Evolutionary conservation across 768 basidiomycete species (phyloP), one percentile per base, ranked within the genome.

Genomic region (Phylloporus rhodoxanthus): DNA sequence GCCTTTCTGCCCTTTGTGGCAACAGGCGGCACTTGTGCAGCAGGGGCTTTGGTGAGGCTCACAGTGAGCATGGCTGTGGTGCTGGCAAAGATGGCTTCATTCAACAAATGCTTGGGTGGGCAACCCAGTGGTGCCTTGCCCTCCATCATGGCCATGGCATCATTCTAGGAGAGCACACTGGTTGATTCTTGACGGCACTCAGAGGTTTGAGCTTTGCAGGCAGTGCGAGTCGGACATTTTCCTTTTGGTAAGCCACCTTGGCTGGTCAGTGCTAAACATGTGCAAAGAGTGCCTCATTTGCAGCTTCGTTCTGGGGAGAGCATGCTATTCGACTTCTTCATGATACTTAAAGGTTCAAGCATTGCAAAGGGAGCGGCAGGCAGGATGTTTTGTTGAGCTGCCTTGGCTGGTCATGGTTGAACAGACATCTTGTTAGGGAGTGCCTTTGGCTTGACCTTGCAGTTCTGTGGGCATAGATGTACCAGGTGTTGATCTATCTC

Each of bases 211-310:
- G 57, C 49, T 45, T 67, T 2, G 56, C 21, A 23, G 53, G 39
- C 3, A 56, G 14, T 10, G 42, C n/a, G n/a, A 62, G 20, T 7
- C 62, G 54, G 14, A 60, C 30, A 33, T 60, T 65, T 29, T 66
- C 65, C 29, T 67, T 68, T 46, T 67, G 65, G 46, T 63, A 54
- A 11, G 46, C 36, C 2, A 4, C 36, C 14, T 65, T 57, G 29
- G n/a, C 29, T 17, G 28, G 21, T 14, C 60, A 57, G n/a, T 43
- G 55, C 34, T 47, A 58, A 8, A 37, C 40, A 7, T 48, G 55
- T 0, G 65, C 65, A 52, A 65, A 65, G n/a, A 65, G 1, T 1
- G 57, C 52, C 17, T 65, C 63, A 45, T 65, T 65, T 0, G 28
- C 3, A 9, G 43, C 58, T 29, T 67, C 60, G 21, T 43, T 54